Conservation (phyloP, 768 basidiomycete species). For the Rhizopogon vulgaris region DNA sequence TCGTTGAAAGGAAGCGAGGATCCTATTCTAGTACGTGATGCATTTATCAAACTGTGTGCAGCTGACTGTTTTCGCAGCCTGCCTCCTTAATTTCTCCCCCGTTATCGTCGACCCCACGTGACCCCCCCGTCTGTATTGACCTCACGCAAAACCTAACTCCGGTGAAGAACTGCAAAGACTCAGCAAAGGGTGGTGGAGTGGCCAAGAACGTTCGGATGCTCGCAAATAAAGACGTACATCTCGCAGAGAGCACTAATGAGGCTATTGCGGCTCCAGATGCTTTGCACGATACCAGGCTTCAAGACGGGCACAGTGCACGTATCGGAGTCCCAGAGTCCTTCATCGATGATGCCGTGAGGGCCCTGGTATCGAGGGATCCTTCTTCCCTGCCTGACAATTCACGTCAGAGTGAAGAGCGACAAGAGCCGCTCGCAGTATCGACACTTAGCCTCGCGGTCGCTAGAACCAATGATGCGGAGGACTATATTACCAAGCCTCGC, state of each 20-base stretch:
- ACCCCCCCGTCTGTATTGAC: slow-evolving; percentile 34
- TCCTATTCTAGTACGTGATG: not conserved
- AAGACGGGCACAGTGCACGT: not conserved
- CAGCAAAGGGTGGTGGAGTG: not conserved
- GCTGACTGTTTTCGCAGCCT: slow-evolving; percentile 8
- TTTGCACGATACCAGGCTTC: not conserved
- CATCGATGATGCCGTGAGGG: not conserved
- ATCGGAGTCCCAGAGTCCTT: too few relatives aligned
- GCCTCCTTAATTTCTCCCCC: not conserved
- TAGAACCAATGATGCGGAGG: not conserved
- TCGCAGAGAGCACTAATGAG: not conserved
- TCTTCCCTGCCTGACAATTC: not conserved
- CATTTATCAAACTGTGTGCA: not conserved
- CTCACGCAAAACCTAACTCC: slow-evolving; percentile 32
- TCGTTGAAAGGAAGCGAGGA: slow-evolving; percentile 3
- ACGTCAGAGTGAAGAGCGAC: not conserved
- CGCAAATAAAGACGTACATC: not conserved
- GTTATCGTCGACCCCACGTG: slow-evolving; percentile 11
- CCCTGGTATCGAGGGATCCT: not conserved
- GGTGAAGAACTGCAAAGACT: not conserved
- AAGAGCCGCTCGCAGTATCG: not conserved
- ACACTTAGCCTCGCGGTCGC: too few relatives aligned
- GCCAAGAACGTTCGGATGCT: not conserved
- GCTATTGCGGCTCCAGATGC: not conserved
- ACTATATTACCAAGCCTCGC: not conserved